Conservation (phyloP, 1,139 yeast species). For the Arxiozyma slooffiae region DNA sequence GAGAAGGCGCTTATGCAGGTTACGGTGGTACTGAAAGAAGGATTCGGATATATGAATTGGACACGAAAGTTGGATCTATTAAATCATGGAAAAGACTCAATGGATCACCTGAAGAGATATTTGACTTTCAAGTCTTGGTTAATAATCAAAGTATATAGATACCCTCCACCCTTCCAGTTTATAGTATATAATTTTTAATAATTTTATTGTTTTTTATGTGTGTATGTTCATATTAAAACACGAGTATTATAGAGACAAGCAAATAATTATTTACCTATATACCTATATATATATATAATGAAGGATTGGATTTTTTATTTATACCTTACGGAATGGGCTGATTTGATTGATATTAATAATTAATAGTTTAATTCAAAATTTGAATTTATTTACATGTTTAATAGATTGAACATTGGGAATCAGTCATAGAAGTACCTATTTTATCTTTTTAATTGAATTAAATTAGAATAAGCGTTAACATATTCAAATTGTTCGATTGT, state of each 20-base stretch:
- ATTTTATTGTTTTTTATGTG: neutral
- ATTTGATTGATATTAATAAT: constrained; percentile 24
- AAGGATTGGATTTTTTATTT: too few relatives aligned
- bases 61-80: constrained; percentile 44
- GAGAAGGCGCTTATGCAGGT: constrained; percentile 93
- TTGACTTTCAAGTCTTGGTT: constrained; percentile 56
- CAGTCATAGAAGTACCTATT: constrained; percentile 18
- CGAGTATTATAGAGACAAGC: neutral
- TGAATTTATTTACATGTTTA: constrained; percentile 12
- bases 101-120: constrained; percentile 38
- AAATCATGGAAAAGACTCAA: constrained; percentile 65
- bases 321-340: constrained; percentile 16
- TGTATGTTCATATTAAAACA: constrained; percentile 24
- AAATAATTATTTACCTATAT: too few relatives aligned
- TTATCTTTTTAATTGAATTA: constrained; percentile 16
- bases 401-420: constrained; percentile 11
- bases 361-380: constrained; percentile 18
- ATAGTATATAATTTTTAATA: too few relatives aligned
- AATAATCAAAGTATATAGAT: neutral
- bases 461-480: constrained; percentile 21
- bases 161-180: neutral
- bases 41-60: constrained; percentile 58
- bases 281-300: neutral
- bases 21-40: constrained; percentile 78
- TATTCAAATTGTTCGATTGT: constrained; percentile 17